Percentiles rank a stretch among this genome's conserved stretches.
Evolutionary conservation across 225 moss, liverwort and hornwort species (phyloP).

Genomic region (Pseudisothecium myosuroides): DNA sequence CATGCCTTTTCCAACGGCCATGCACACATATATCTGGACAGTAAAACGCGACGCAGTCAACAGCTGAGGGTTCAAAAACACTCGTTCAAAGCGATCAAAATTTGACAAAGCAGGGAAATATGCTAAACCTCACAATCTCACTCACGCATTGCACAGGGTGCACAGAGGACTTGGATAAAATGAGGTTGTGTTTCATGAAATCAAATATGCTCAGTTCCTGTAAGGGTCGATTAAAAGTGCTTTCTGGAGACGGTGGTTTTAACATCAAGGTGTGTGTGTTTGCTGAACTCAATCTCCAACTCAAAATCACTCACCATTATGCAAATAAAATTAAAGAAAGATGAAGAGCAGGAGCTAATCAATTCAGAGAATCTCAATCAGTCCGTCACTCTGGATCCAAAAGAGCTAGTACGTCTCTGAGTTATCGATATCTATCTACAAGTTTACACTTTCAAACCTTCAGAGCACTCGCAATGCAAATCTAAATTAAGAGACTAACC

Average conservation of each 20-base stretch:
- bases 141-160: not conserved
- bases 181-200: no score
- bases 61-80: conserved; percentile 14
- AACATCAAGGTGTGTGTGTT: not conserved
- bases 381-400: not conserved
- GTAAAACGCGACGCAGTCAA: not conserved
- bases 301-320: not conserved
- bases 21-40: not conserved
- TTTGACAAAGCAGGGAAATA: not conserved
- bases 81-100: not conserved
- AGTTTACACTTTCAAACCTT: not conserved
- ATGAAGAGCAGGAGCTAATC: not conserved
- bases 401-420: not conserved
- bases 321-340: not conserved
- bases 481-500: no score
- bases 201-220: no score
- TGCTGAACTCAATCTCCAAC: not conserved
- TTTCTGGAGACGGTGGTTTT: not conserved
- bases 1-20: not conserved
- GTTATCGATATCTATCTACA: not conserved
- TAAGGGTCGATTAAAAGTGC: no score
- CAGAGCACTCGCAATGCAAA: not conserved
- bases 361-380: not conserved
- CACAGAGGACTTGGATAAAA: no score
- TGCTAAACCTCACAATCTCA: not conserved